Conservation (phyloP, 202 grass and related monocot genomes). For the Sporobolus alterniflorus region DNA sequence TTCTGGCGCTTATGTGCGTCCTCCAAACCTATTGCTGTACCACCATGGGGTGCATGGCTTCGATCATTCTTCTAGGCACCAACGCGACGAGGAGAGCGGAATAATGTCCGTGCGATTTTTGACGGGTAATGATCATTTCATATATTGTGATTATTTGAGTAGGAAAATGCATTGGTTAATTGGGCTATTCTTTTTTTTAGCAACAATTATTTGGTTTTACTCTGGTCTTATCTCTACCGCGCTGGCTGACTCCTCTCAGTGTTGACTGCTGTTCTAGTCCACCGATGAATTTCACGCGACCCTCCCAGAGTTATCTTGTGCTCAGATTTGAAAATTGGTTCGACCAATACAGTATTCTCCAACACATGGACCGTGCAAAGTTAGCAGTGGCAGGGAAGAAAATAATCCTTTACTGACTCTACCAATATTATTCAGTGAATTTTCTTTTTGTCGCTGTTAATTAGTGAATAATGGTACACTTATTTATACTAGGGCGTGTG, state of each 20-base stretch:
- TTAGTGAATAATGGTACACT: too few species aligned
- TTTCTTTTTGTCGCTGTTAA: too few species aligned
- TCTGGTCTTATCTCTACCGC: not conserved
- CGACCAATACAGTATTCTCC: not conserved
- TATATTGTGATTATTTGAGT: conserved; percentile 24
- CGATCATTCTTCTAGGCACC: too few species aligned
- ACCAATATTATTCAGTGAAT: too few species aligned
- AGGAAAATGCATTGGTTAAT: not conserved
- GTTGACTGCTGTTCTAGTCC: not conserved
- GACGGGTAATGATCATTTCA: conserved; percentile 19
- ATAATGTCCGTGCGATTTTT: too few species aligned
- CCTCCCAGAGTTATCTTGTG: too few species aligned
- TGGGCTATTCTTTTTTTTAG: not conserved
- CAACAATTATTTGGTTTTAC: not conserved
- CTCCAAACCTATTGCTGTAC: conserved; percentile 14
- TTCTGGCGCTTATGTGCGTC: not conserved
- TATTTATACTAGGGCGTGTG: too few species aligned
- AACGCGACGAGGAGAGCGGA: too few species aligned
- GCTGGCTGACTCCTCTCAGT: not conserved
- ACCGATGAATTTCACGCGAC: not conserved
- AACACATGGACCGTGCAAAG: too few species aligned
- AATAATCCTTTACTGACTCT: too few species aligned
- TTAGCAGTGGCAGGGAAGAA: too few species aligned
- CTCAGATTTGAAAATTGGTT: too few species aligned
- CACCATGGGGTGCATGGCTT: not conserved